A percentile compares a stretch with the other conserved stretches of the same genome.
These are phyloP conservation scores for Hypoxylon subgilvum DNA, from an alignment of 495 filamentous ascomycete genomes.

Conservation along the genomic window DNA sequence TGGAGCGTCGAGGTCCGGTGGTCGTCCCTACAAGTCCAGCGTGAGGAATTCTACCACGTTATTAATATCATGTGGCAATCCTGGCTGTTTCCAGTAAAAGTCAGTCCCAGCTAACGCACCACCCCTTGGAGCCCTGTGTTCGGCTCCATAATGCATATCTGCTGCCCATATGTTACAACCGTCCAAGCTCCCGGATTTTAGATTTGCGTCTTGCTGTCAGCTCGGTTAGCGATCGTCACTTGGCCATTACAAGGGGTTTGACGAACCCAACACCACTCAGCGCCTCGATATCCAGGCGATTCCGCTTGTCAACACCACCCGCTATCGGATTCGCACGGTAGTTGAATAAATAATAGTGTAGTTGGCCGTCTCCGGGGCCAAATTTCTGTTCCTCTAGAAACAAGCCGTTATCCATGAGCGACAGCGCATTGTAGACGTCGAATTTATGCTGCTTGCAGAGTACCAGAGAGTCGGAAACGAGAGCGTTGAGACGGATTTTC, in stretches of 20 bases:
- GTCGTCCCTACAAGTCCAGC: conserved; percentile 16
- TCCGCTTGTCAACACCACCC: conserved; percentile 81
- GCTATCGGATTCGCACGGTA: conserved; percentile 81
- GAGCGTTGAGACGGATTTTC: conserved; percentile 71
- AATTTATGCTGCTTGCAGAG: conserved; percentile 85
- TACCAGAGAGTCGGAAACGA: conserved; percentile 86
- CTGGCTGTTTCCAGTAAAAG: too few species aligned
- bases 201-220: conserved; percentile 41
- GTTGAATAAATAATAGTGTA: conserved; percentile 97
- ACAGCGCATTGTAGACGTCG: conserved; percentile 96
- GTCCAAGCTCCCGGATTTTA: conserved; percentile 9
- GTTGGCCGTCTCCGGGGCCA: conserved; percentile 86
- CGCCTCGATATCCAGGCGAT: conserved; percentile 71
- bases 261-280: conserved; percentile 90
- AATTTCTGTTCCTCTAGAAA: conserved; percentile 95
- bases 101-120: too few species aligned
- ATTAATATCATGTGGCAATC: conserved; percentile 7
- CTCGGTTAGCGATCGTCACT: conserved; percentile 27
- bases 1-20: conserved; percentile 22
- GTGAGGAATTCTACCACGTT: conserved; percentile 15
- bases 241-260: conserved; percentile 62
- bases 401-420: conserved; percentile 87
- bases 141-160: too few species aligned
- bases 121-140: too few species aligned
- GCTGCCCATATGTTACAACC: conserved; percentile 2